These are phyloP conservation scores for Mucor sp. DNA, from an alignment of 371 early-diverging fungal species.

Conservation along the genomic window DNA sequence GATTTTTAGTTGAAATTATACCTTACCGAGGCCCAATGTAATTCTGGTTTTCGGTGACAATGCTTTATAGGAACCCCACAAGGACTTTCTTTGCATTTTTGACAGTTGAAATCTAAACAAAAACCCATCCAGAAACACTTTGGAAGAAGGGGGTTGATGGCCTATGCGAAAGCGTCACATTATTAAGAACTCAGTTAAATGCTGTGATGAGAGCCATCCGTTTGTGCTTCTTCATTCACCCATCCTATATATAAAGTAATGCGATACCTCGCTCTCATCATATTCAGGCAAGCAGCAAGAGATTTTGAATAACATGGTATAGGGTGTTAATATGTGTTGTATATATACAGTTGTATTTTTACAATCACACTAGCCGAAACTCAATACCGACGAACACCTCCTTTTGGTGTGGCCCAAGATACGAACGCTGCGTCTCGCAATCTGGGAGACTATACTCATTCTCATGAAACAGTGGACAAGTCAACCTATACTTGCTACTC, in stretches of 20 bases:
- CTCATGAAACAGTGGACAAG: slow-evolving; percentile 42
- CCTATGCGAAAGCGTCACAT: not conserved
- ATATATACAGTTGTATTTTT: not conserved
- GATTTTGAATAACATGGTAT: not conserved
- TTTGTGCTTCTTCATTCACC: not conserved
- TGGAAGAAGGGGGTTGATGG: not conserved
- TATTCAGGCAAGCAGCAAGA: not conserved
- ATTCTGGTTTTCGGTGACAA: slow-evolving; percentile 45
- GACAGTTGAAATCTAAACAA: not conserved
- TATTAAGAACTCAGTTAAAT: slow-evolving; percentile 5
- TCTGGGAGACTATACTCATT: slow-evolving; percentile 51
- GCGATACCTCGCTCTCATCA: not conserved
- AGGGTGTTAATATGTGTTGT: not conserved
- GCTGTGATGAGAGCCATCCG: too few relatives aligned
- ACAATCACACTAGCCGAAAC: slow-evolving; percentile 9
- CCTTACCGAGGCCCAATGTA: slow-evolving; percentile 42
- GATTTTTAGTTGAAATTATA: too few relatives aligned
- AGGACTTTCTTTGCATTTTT: slow-evolving; percentile 51
- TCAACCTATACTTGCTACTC: slow-evolving; percentile 44
- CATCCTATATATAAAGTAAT: not conserved
- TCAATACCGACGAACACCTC: slow-evolving; percentile 25
- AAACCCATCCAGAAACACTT: slow-evolving; percentile 1
- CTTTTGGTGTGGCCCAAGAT: slow-evolving; percentile 17
- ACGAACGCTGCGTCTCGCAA: not conserved
- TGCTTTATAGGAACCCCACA: slow-evolving; percentile 53